Conservation (phyloP, 129 eudicot genomes). For the Daucus carota region DNA sequence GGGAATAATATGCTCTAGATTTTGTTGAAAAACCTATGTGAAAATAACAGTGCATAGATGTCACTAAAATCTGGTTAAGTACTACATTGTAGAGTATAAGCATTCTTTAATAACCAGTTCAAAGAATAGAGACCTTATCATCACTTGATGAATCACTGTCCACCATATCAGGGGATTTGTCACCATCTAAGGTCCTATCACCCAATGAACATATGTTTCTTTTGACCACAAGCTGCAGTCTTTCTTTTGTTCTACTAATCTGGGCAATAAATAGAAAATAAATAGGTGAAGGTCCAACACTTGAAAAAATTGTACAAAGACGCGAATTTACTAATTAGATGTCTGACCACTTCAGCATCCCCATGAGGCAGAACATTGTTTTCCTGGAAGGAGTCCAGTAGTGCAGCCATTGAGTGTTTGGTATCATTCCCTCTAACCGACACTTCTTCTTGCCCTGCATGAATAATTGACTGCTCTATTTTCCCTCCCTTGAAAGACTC, state of each 20-base stretch:
- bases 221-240: slow-evolving; percentile 10
- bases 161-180: slow-evolving; percentile 33
- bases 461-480: slow-evolving; percentile 21
- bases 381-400: slow-evolving; percentile 39
- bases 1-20: slow-evolving; percentile 21
- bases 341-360: slow-evolving; percentile 25
- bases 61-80: neutral
- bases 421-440: slow-evolving; percentile 14
- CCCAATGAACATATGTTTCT: slow-evolving; percentile 26
- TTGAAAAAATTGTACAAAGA: neutral
- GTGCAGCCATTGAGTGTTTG: slow-evolving; percentile 49
- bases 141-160: slow-evolving; percentile 40
- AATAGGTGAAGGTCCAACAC: neutral
- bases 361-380: slow-evolving; percentile 26
- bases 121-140: slow-evolving; percentile 42
- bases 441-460: slow-evolving; percentile 22
- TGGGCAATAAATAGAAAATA: slow-evolving; percentile 11
- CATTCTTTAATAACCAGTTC: slow-evolving; percentile 5
- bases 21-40: slow-evolving; percentile 32
- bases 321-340: slow-evolving; percentile 12
- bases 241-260: slow-evolving; percentile 26
- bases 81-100: neutral
- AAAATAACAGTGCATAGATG: neutral
- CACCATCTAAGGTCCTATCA: slow-evolving; percentile 29
- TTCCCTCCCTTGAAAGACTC: slow-evolving; percentile 30